Evolutionary conservation across 1,284 basidiomycete genomes (phyloP), one percentile per base, ranked within the genome.

Genomic region (Trametes versicolor): DNA sequence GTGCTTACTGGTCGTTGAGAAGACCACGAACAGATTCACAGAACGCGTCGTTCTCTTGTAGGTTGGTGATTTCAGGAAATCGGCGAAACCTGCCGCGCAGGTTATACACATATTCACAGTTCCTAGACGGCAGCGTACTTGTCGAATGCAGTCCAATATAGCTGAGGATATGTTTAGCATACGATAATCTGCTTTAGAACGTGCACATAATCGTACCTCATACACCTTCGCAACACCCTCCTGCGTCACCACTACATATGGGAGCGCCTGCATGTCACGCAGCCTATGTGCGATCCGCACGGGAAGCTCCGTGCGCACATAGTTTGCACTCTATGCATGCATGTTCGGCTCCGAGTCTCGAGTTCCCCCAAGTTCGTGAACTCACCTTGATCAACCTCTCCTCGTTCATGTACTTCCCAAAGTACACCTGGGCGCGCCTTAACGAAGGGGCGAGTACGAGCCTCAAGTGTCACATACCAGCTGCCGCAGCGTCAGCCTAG

Each of bases 191-290:
- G 47, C 2, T 3, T 2, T 5, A 23, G 1, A 5, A 19, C 1
- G 7, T 12, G 19, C 4, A 29, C 17, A 23, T 41, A n/a, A 29
- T 74, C 88, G 63, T 60, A 92, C 94, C 81, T 95, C 90, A 71
- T 97, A 97, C 39, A 97, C 94, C 69, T 86, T 89, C 27, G 91
- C 89, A 7, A 97, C 87, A 0, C 91, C 88, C 73, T 95, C 92
- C 69, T 96, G 93, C 4, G 92, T 94, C 59, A 96, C 95, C 10
- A 96, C 95, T 29, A 94, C 88, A 74, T 93, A 97, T 0, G 96
- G 95, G 45, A 97, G 80, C 2, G 89, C 81, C 79, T 97, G 95
- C 70, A 97, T 82, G 73, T 97, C 95, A 63, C 94, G 87, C 65
- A 97, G 81, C 49, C 96, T 86, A 76, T 97, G 95, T 4, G 95